Base-by-base conservation (phyloP, 441 rosid genomes). In the Eruca vesicaria region DNA sequence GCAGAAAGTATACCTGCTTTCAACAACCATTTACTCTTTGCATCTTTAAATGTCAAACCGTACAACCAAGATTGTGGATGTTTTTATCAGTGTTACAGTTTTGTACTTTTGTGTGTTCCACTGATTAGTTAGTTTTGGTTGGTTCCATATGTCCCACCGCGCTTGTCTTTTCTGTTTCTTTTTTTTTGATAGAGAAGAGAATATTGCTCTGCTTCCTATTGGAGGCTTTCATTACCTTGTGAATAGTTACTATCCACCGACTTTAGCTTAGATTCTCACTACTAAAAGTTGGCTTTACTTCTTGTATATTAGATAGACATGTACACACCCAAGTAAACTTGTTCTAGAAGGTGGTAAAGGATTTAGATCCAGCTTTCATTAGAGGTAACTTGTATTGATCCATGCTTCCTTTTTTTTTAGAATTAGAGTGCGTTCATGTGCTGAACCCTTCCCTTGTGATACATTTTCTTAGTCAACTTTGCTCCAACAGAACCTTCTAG, bases 401-500 rank as follows among this genome's bases (percentile, higher is more conserved):
- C 55, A 56, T 21, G 20, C 53, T 48, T 71, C 48, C 33, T 52
- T 41, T 72, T n/a, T n/a, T n/a, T n/a, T n/a, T n/a, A n/a, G n/a
- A n/a, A n/a, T n/a, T n/a, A n/a, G 1, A 7, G 21, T 56, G 28
- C 3, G n/a, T 63, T 68, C 32, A 33, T 73, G 6, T 63, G 71
- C 71, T 66, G n/a, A n/a, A n/a, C n/a, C n/a, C n/a, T n/a, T n/a
- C n/a, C n/a, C 48, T 72, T 66, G 52, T 73, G n/a, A 26, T 73
- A 53, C 53, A 61, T 67, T 33, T 67, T 38, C 21, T 73, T 15
- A 16, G 80, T 68, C 59, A 74, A 68, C 74, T 78, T 66, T 74
- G 73, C 63, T 65, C 45, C 50, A 33, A 76, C 80, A 69, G 63
- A 71, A 66, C 81, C 75, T 77, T 65, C 68, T 60, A 73, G 82